Conservation (phyloP, 169 alveolate genomes). For the Eimeria tenella region DNA sequence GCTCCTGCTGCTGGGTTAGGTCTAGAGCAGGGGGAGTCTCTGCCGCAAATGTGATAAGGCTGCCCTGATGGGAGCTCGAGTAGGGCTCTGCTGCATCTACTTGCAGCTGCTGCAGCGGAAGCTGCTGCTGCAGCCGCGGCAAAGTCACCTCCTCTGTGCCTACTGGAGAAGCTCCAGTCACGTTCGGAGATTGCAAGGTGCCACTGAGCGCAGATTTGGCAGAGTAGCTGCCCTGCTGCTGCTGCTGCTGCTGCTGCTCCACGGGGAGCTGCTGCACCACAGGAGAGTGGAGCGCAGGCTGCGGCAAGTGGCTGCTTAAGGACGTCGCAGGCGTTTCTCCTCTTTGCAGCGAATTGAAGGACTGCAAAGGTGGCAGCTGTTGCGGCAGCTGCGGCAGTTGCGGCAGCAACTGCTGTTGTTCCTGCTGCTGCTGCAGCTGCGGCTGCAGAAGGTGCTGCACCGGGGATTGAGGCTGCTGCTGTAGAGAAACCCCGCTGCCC, state of each 20-base stretch:
- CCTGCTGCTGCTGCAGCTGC: neutral
- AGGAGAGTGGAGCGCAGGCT: no score
- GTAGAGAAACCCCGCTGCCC: neutral
- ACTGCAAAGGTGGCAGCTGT: neutral
- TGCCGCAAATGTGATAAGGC: slow-evolving; percentile 54
- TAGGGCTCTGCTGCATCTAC: neutral
- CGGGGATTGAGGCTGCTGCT: neutral
- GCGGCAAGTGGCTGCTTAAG: neutral
- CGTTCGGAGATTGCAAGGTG: neutral
- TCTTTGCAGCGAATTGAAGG: neutral
- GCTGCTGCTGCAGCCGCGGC: slow-evolving; percentile 35
- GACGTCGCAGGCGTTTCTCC: neutral
- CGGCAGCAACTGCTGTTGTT: neutral
- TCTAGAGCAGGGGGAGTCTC: slow-evolving; percentile 14
- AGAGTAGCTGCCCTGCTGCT: slow-evolving; percentile 6
- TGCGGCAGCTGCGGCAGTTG: neutral
- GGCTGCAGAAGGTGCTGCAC: slow-evolving; percentile 13
- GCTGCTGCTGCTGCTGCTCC: slow-evolving; percentile 38
- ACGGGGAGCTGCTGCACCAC: slow-evolving; percentile 17
- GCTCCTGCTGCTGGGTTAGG: neutral
- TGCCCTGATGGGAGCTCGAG: neutral
- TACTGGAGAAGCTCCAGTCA: neutral
- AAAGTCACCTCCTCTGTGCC: neutral
- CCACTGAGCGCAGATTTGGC: neutral
- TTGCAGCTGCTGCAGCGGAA: slow-evolving; percentile 46